These are phyloP conservation scores for Kalaharituber pfeilii DNA, from an alignment of 2,329 filamentous ascomycete genomes.

Conservation along the genomic window DNA sequence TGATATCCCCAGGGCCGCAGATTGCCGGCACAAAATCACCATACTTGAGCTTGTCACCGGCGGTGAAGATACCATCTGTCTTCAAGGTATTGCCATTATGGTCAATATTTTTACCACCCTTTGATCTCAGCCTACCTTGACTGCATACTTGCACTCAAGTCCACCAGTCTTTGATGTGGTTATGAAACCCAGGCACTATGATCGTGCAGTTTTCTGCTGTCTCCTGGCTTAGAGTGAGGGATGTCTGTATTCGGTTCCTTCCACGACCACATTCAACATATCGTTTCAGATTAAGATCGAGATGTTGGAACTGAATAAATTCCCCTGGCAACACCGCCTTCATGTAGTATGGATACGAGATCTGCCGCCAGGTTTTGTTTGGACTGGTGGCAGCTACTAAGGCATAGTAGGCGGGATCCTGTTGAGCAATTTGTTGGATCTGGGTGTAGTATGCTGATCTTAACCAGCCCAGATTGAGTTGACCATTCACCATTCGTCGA, in stretches of 20 bases:
- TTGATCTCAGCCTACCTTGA: background rate
- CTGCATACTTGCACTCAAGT: background rate
- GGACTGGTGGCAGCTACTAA: conserved; percentile 6
- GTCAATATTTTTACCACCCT: background rate
- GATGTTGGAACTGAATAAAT: conserved; percentile 5
- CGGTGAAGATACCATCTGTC: background rate
- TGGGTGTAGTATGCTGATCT: conserved; percentile 4
- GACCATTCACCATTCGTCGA: conserved; percentile 1
- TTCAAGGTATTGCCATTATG: background rate
- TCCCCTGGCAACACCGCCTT: conserved; percentile 6
- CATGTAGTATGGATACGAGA: conserved; percentile 10
- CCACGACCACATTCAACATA: background rate
- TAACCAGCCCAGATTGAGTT: background rate
- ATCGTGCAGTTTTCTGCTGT: conserved; percentile 1
- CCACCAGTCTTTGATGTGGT: conserved; percentile 3
- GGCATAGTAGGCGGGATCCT: conserved; percentile 10
- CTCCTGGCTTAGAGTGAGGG: conserved; percentile 1
- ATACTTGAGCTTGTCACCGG: background rate
- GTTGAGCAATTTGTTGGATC: conserved; percentile 5
- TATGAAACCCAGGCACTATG: conserved; percentile 7
- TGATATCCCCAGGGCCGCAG: background rate
- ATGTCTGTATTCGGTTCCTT: conserved; percentile 4
- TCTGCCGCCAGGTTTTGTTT: conserved; percentile 3
- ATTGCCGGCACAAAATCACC: background rate
- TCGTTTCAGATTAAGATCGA: conserved; percentile 4